Conservation (phyloP, 73 alveolate genomes). For the Paramecium biaurelia region DNA sequence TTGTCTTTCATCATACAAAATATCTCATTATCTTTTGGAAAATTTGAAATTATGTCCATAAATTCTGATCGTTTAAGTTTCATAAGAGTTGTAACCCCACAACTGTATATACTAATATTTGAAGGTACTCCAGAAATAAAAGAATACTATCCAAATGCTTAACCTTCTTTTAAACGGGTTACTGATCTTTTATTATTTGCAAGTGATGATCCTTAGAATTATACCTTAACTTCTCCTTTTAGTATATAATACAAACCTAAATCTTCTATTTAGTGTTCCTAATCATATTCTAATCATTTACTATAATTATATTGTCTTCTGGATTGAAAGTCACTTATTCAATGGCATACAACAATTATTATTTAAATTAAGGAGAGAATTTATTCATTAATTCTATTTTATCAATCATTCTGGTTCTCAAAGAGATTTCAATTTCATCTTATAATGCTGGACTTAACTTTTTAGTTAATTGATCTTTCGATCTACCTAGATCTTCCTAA, state of each 20-base stretch:
- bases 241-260: not conserved
- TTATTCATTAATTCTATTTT: not conserved
- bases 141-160: not conserved
- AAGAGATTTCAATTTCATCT: not conserved
- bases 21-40: not conserved
- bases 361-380: not conserved
- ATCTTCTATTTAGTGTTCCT: not conserved
- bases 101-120: not conserved
- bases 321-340: not conserved
- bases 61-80: slow-evolving; percentile 6
- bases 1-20: not conserved
- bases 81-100: not conserved
- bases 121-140: slow-evolving; percentile 13
- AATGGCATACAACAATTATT: not conserved
- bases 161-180: not conserved
- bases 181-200: not conserved
- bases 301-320: not conserved
- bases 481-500: slow-evolving; percentile 7
- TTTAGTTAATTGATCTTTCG: not conserved
- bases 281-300: not conserved
- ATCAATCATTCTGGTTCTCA: not conserved
- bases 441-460: not conserved
- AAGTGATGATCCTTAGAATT: not conserved
- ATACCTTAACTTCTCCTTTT: not conserved
- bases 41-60: not conserved